Evolutionary conservation across 805 yeast species (phyloP), one percentile per base, ranked within the genome.

Genomic region (Yamadazyma takamatsuzukensis): DNA sequence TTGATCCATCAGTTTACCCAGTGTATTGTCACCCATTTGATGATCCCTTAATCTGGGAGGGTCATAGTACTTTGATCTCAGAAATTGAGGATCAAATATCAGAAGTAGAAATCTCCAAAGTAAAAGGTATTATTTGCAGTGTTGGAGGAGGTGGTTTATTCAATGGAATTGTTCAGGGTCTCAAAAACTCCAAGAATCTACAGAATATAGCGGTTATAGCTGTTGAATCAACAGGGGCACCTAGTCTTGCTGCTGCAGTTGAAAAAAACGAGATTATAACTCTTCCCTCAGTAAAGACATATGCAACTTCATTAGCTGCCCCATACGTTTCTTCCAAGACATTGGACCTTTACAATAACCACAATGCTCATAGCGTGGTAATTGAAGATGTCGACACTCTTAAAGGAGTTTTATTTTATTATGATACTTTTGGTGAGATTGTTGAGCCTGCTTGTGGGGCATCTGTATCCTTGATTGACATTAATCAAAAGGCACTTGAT

Each of bases 371-470:
- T 8, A 53, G 58, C 13, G 11, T 17, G 10, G 40, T 49, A 5
- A 39, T 56, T 18, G 54, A 54, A 18, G 65, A 59, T 30, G 14
- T 32, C 8, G 61, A 56, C 18, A 53, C 61, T 2, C 45, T 44
- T 10, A 34, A 29, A 16, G 61, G 52, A 1, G 28, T 45, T 6
- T 18, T 58, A 6, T 48, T 45, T 18, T 48, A 41, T 30, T 50
- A 48, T 30, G 61, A 58, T 33, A 30, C 17, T 1, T 46, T 49
- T 22, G 48, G 44, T 2, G 37, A 29, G n/a, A 15, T 48, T 4
- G 54, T 54, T 6, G 64, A 59, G 34, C 62, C 62, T 2, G 61
- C 65, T 6, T 59, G 64, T 48, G 63, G 63, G 4, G 64, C 60
- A 9, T 36, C 61, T 1, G 16, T 50, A 1, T 37, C 46, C 2